Base-by-base conservation (phyloP, 1,284 basidiomycete species). In the Pseudozyma thailandica region DNA sequence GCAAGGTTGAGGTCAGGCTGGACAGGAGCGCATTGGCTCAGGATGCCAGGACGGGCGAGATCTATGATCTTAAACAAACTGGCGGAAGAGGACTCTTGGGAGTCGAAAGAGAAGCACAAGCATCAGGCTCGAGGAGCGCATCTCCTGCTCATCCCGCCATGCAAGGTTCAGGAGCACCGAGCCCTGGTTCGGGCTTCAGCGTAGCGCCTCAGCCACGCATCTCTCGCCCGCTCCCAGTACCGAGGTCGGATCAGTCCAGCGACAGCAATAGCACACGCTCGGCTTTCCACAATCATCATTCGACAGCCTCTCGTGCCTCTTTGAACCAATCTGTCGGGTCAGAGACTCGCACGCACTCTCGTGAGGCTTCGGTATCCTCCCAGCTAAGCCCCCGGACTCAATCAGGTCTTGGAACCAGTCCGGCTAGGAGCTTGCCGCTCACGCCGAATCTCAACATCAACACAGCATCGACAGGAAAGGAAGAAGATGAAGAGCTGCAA, bases 1-100 rank as follows among this genome's bases (percentile, higher is more conserved):
- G 73, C 44, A 65, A 50, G 39, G 52, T 59, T 18, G 75, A 78
- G 38, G 50, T 70, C 8, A 41, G 75, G 12, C 38, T 78, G 25
- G 75, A 74, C 38, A 53, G 77, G 13, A 61, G 53, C n/a, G 52
- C 61, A 9, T 39, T 78, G 2, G 51, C 35, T 5, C 68, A 72
- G 37, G 73, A 74, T 42, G 16, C 58, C 10, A 25, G 9, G 6
- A 63, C 58, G 6, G 75, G 75, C 6, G 57, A 72, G 18, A 23
- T 71, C 28, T 72, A 68, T 41, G 68, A 72, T 35, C 25, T 53
- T 4, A 18, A 23, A 16, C 33, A 35, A 7, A 33, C 27, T 2
- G 13, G 49, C 1, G 38, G 52, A 16, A 35, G 38, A 6, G 47
- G 46, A 8, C 9, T 62, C 30, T 20, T 62, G 27, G 45, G 61